Conservation (phyloP, 1,139 yeast genomes). For the Suhomyces bokatorum region DNA sequence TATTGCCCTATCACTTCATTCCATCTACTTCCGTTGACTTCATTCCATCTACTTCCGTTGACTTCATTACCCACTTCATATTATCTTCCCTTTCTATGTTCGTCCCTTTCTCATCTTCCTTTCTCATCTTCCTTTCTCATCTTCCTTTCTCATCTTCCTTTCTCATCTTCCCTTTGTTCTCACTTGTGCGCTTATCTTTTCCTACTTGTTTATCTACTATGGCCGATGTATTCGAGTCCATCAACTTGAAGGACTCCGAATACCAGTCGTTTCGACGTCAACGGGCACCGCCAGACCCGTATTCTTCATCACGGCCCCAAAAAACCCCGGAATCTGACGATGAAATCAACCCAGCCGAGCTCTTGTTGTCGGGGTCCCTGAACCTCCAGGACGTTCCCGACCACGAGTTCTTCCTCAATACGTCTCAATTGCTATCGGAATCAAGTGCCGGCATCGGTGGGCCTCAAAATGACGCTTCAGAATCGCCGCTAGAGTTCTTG, state of each 20-base stretch:
- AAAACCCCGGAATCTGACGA: constrained; percentile 20
- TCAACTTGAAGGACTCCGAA: constrained; percentile 18
- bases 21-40: too few species aligned
- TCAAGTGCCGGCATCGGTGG: too few species aligned
- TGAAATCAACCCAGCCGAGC: constrained; percentile 34
- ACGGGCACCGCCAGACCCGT: neutral
- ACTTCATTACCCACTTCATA: too few species aligned
- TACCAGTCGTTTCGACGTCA: neutral
- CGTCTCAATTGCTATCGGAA: constrained; percentile 12
- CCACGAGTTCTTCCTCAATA: constrained; percentile 24
- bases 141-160: too few species aligned
- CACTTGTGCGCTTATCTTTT: too few species aligned
- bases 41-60: too few species aligned
- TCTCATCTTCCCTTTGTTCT: too few species aligned
- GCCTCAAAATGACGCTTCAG: constrained; percentile 5
- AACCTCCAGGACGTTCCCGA: constrained; percentile 16
- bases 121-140: too few species aligned
- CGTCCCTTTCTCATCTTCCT: too few species aligned
- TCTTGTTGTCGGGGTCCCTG: constrained; percentile 26
- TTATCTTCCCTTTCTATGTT: too few species aligned
- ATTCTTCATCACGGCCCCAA: neutral
- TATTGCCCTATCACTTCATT: too few species aligned
- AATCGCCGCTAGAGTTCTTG: constrained; percentile 33
- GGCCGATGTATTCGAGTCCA: constrained; percentile 24
- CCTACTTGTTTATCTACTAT: neutral